A percentile compares a stretch with the other conserved stretches of the same genome.
Conservation (phyloP, 768 basidiomycete genomes). For the Trametes maxima region DNA sequence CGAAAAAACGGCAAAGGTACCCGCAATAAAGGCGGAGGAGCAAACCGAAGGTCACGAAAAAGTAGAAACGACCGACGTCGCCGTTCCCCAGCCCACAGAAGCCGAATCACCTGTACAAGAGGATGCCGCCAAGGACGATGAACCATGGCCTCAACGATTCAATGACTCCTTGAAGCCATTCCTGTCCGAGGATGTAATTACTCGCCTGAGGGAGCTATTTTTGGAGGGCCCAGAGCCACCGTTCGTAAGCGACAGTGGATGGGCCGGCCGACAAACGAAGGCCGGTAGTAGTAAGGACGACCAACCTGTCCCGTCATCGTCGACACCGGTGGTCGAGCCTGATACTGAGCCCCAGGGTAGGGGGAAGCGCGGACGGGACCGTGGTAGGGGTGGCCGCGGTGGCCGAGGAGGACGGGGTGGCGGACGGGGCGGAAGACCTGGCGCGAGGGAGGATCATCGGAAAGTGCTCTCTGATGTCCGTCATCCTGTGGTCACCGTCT, state of each 20-base stretch:
- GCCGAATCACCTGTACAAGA: constrained; percentile 22
- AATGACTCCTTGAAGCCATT: constrained; percentile 58
- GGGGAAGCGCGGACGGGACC: constrained; percentile 44
- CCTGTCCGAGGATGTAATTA: constrained; percentile 62
- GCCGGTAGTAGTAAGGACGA: constrained; percentile 28
- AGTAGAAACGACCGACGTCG: neutral
- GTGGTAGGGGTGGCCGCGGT: constrained; percentile 50
- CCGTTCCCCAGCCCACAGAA: constrained; percentile 6
- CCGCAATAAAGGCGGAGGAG: neutral
- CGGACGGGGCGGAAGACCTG: constrained; percentile 44
- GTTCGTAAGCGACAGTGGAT: constrained; percentile 71
- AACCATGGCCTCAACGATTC: constrained; percentile 70
- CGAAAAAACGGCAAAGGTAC: neutral
- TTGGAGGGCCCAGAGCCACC: constrained; percentile 84
- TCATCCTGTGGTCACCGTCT: constrained; percentile 28
- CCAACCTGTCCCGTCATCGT: constrained; percentile 15
- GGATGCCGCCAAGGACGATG: constrained; percentile 32
- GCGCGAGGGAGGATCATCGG: constrained; percentile 62
- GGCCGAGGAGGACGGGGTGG: constrained; percentile 45
- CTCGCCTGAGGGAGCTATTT: constrained; percentile 69
- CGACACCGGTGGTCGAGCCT: constrained; percentile 12
- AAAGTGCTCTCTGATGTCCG: constrained; percentile 83
- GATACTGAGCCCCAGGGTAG: constrained; percentile 35
- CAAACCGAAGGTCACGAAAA: neutral
- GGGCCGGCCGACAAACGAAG: constrained; percentile 55